phyloP scores from a whole-genome alignment of 2,329 filamentous ascomycete genomes.

The Ceratocystis alfenasii region DNA sequence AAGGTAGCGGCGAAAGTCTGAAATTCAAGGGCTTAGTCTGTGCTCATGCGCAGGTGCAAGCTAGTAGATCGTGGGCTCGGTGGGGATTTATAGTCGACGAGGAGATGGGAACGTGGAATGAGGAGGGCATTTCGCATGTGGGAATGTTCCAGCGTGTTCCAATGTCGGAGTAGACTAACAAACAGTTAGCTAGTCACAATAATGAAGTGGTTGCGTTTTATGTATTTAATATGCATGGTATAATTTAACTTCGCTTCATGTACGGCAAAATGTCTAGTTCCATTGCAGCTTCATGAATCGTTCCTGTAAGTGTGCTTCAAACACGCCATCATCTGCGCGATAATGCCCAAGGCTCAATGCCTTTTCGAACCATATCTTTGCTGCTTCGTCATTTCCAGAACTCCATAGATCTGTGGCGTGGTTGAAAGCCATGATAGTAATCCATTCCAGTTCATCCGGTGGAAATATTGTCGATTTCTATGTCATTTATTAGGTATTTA shows the following conservation, averaged over 20 bases:
- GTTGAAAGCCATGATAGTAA: conserved; percentile 59
- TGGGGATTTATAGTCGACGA: conserved; percentile 66
- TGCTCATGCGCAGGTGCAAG: conserved; percentile 62
- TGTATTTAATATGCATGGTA: not conserved
- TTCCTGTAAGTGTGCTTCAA: conserved; percentile 36
- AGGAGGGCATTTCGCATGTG: conserved; percentile 74
- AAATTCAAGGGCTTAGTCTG: conserved; percentile 58
- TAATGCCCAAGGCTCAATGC: conserved; percentile 51
- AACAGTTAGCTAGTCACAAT: too few species aligned
- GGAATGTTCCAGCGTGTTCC: conserved; percentile 59
- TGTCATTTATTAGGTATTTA: conserved; percentile 16
- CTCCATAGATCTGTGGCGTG: conserved; percentile 56
- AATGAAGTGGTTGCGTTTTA: not conserved
- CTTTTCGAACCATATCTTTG: conserved; percentile 49
- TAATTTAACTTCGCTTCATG: not conserved
- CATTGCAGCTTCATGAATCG: conserved; percentile 34
- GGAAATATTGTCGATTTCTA: conserved; percentile 39
- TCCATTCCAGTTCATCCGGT: conserved; percentile 58
- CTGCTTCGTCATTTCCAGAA: conserved; percentile 41
- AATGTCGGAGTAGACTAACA: conserved; percentile 23
- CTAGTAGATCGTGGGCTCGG: conserved; percentile 53
- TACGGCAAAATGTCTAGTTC: conserved; percentile 7
- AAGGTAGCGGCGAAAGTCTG: conserved; percentile 31
- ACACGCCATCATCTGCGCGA: conserved; percentile 40
- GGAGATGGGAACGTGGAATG: conserved; percentile 62